Evolutionary conservation across 2,329 filamentous ascomycete species (phyloP), one percentile per base, ranked within the genome.

Genomic region (Colletotrichum cuscutae): DNA sequence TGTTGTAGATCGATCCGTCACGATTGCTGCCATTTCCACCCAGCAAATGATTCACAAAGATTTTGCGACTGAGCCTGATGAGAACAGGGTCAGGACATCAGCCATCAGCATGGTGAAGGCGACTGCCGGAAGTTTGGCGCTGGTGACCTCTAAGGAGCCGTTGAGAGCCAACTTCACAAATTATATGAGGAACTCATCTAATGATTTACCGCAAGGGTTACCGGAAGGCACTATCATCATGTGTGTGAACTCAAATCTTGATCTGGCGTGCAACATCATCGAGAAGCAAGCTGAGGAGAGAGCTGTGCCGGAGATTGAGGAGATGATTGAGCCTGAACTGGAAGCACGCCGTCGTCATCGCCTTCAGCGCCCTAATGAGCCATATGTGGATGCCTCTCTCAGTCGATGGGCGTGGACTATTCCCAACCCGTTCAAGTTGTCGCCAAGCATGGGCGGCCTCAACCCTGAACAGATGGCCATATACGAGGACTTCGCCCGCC

Each of bases 91-190:
- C 66, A 92, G 95, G 65, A 93, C 92, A 63, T 94, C 95, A 37
- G 96, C 97, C 4, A 92, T 97, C 76, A 97, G 93, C 75, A 97
- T 98, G 91, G 97, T 98, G 58, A 97, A 98, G 83, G 93, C 95
- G 63, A 94, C 98, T 30, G 96, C 97, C 28, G 97, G 97, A 52
- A 98, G 95, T 79, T 88, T 99, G 68, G 97, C 97, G 15, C 89
- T 98, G 37, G 97, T 99, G n/a, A 99, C 97, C 4, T 98, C 95
- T 80, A 99, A 98, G 83, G 97, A 99, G 81, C 97, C 97, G 19
- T 87, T 99, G 19, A 92, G 97, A 73, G 97, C 97, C 82, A 98
- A 97, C 84, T 97, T 99, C 82, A 97, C 94, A 66, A 99, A 98
- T 83, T 97, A 98, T 80, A 95, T 99, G 81, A 93, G 97, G 65